A percentile compares a stretch with the other conserved stretches of the same genome.
These are phyloP conservation scores for Coemansia sp. DNA, from an alignment of 371 early-diverging fungal species.

Conservation along the genomic window DNA sequence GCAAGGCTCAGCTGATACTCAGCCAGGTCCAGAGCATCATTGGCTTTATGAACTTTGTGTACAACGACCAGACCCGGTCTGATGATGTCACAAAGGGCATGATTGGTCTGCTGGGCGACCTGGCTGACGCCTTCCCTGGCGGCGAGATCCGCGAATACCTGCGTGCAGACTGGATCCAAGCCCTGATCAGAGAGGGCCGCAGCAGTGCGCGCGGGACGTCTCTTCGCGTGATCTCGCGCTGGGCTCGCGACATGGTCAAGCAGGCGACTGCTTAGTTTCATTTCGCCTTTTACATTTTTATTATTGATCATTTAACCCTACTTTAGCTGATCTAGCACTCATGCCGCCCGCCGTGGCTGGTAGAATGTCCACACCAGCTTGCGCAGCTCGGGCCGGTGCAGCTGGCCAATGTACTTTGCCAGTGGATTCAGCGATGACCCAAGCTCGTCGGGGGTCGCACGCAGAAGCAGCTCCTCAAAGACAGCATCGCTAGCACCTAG, in stretches of 20 bases:
- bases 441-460: constrained; percentile 19
- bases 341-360: background rate
- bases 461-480: constrained; percentile 36
- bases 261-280: constrained; percentile 39
- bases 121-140: constrained; percentile 57
- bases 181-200: constrained; percentile 73
- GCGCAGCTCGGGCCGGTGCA: constrained; percentile 42
- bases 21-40: constrained; percentile 69
- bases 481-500: constrained; percentile 32
- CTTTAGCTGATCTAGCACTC: background rate
- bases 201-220: constrained; percentile 59
- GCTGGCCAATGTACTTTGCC: constrained; percentile 27
- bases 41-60: constrained; percentile 69
- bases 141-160: constrained; percentile 67
- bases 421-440: constrained; percentile 29
- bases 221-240: constrained; percentile 77
- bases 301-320: background rate
- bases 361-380: constrained; percentile 36
- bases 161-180: constrained; percentile 60
- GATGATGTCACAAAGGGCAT: constrained; percentile 68
- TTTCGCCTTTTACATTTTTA: background rate
- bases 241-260: constrained; percentile 60
- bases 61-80: constrained; percentile 59
- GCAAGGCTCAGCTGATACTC: constrained; percentile 60
- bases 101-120: constrained; percentile 81